Evolutionary conservation across 805 yeast genomes (phyloP), one percentile per base, ranked within the genome.

Genomic region (Metschnikowia hibisci): DNA sequence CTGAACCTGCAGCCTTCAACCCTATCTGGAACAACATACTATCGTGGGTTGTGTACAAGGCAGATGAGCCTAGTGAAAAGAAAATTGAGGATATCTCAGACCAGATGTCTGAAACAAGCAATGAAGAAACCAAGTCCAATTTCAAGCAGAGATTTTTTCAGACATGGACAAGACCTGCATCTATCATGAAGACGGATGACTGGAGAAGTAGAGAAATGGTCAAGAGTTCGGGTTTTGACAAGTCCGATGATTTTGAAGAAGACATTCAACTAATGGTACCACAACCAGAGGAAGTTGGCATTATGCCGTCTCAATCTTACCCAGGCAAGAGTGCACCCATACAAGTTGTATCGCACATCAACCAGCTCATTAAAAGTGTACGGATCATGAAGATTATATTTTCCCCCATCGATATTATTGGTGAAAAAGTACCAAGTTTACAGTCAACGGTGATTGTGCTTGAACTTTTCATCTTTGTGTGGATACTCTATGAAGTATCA

Each of bases 401-500:
- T 52, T 61, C 72, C 6, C 73, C 73, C 11, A 67, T 70, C 29
- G 75, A 69, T 41, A 57, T 62, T 4, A 56, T 70, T 12, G 67
- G 63, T 1, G 65, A 64, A 34, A 45, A 56, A 22, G 66, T 70
- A 35, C 75, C 75, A 3, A 47, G 54, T 20, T 45, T 63, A 18
- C 73, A 69, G 48, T 64, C 72, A 1, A 42, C 64, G n/a, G 73
- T 70, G 16, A 64, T 68, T n/a, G 39, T 70, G 39, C 43, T 62
- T 6, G 75, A 70, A 50, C 48, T 70, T 34, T 55, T 58, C 31
- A 60, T 69, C 7, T 70, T 70, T 45, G 48, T 66, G 50, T 70
- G 74, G 74, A 56, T 69, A 3, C 51, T 70, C 20, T 70, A 68
- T 46, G 73, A 68, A 55, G 57, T 68, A 43, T 67, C 72, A 43